phyloP scores from a whole-genome alignment of 1,284 basidiomycete genomes.

The Ceratobasidium sp. region DNA sequence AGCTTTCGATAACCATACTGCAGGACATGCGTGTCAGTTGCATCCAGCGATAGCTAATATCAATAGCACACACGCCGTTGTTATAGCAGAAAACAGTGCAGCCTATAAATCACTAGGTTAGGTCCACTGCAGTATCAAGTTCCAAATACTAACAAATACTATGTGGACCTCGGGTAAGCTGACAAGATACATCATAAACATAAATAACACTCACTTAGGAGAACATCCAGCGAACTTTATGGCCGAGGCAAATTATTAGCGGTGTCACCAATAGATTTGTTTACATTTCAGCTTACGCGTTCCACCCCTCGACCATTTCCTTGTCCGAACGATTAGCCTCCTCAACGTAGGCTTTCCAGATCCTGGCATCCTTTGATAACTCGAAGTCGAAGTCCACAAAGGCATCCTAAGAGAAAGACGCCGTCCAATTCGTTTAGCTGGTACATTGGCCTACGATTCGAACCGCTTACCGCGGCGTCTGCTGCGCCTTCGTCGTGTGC shows the following conservation, averaged over 20 bases:
- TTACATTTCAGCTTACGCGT: background rate
- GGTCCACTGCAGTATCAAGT: background rate
- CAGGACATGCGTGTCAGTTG: background rate
- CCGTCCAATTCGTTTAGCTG: too few relatives aligned
- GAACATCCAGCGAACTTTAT: background rate
- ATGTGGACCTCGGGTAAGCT: too few relatives aligned
- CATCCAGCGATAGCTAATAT: background rate
- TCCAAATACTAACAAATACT: background rate
- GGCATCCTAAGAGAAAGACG: too few relatives aligned
- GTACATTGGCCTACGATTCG: too few relatives aligned
- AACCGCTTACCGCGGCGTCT: too few relatives aligned
- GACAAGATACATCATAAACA: background rate
- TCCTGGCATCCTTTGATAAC: background rate
- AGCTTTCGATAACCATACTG: background rate
- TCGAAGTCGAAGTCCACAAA: background rate
- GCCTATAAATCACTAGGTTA: background rate
- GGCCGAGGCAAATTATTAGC: background rate
- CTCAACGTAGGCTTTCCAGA: constrained; percentile 8
- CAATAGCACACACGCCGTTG: background rate
- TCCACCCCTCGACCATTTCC: background rate
- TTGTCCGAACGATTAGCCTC: background rate
- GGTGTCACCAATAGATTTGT: background rate
- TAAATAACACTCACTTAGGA: background rate
- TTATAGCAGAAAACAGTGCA: constrained; percentile 6
- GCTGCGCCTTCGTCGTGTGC: too few relatives aligned